Evolutionary conservation across 73 alveolate genomes (phyloP).

Genomic region (Chromera velia): DNA sequence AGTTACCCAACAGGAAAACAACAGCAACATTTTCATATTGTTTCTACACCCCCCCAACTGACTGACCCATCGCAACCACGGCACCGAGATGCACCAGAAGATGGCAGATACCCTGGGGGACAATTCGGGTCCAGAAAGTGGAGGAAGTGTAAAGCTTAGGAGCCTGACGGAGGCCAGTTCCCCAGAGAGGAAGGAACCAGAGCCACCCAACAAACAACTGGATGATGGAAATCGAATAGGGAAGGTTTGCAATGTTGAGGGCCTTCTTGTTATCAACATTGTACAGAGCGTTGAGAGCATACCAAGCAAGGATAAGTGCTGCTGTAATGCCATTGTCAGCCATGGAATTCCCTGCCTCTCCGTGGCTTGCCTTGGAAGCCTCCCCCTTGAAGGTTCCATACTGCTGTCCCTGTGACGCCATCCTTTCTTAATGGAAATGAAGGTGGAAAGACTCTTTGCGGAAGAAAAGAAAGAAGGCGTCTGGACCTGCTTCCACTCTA

Average conservation of each 20-base stretch:
- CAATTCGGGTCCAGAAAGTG: background rate
- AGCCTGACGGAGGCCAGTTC: constrained; percentile 4
- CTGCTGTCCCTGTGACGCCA: too few species aligned
- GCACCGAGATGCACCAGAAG: background rate
- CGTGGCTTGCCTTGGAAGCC: too few species aligned
- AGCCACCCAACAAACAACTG: background rate
- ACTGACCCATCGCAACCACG: background rate
- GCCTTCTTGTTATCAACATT: constrained; percentile 1
- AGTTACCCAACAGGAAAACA: background rate
- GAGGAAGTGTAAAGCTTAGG: background rate
- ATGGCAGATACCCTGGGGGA: constrained; percentile 5
- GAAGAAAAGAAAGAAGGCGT: too few species aligned
- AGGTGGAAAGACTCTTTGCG: too few species aligned
- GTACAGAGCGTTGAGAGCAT: constrained; percentile 2
- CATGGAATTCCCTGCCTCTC: too few species aligned
- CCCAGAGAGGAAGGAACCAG: background rate
- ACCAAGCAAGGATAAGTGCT: background rate
- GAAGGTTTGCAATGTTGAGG: background rate
- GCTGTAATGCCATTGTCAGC: background rate
- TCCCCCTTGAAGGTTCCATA: too few species aligned
- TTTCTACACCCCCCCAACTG: background rate
- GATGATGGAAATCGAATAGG: background rate
- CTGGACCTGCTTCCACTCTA: too few species aligned
- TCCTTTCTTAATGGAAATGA: too few species aligned
- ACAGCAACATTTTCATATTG: background rate